Conservation (phyloP, 805 yeast genomes). For the Metschnikowia lochheadii region DNA sequence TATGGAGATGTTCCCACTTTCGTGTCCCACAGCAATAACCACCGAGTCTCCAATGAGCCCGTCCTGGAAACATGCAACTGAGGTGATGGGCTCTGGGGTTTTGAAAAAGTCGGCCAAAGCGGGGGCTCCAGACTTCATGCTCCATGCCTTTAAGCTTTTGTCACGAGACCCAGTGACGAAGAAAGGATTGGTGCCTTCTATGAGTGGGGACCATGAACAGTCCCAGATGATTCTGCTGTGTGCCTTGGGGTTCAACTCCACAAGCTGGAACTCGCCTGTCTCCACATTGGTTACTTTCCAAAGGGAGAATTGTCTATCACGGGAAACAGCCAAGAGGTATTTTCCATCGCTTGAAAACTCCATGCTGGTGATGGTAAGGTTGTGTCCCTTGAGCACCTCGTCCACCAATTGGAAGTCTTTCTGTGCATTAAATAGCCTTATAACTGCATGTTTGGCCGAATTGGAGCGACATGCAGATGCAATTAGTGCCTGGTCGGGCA, state of each 20-base stretch:
- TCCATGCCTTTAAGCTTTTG: slow-evolving; percentile 73
- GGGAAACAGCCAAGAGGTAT: slow-evolving; percentile 70
- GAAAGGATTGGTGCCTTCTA: slow-evolving; percentile 17
- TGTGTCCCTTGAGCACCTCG: slow-evolving; percentile 59
- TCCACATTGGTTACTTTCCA: slow-evolving; percentile 47
- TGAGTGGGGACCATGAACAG: slow-evolving; percentile 74
- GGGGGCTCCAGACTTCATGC: slow-evolving; percentile 21
- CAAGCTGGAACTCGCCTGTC: slow-evolving; percentile 32
- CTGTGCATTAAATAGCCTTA: slow-evolving; percentile 64
- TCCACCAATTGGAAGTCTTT: slow-evolving; percentile 50
- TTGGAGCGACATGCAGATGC: slow-evolving; percentile 95
- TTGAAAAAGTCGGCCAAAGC: slow-evolving; percentile 32
- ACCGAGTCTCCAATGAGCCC: slow-evolving; percentile 23
- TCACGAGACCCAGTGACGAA: slow-evolving; percentile 90
- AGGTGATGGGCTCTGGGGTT: slow-evolving; percentile 58
- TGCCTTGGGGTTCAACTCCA: slow-evolving; percentile 59
- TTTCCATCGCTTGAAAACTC: slow-evolving; percentile 67
- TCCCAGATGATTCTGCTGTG: slow-evolving; percentile 96
- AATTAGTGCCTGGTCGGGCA: slow-evolving; percentile 57
- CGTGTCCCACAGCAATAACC: slow-evolving; percentile 63
- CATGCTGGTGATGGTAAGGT: slow-evolving; percentile 78
- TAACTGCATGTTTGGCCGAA: slow-evolving; percentile 75
- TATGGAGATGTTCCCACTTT: slow-evolving; percentile 56
- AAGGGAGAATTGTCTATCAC: slow-evolving; percentile 82
- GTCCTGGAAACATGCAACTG: slow-evolving; percentile 48